Conservation (phyloP, 768 basidiomycete genomes). For the Candolleomyces aberdarensis region DNA sequence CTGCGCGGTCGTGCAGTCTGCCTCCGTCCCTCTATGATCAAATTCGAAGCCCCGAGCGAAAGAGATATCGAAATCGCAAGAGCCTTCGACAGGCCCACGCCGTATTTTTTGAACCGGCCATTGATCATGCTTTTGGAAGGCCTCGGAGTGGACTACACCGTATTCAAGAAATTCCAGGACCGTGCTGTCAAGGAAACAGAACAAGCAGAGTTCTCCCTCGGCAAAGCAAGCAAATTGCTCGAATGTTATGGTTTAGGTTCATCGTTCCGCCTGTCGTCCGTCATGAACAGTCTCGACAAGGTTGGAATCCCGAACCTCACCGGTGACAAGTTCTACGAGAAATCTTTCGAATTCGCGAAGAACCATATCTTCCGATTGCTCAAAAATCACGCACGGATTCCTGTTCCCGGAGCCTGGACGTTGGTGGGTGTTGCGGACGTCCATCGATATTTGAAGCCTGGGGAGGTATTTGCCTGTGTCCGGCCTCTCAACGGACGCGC, state of each 20-base stretch:
- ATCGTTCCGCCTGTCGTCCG: conserved; percentile 53
- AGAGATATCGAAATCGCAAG: conserved; percentile 59
- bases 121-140: conserved; percentile 65
- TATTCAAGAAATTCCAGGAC: conserved; percentile 54
- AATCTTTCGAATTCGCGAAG: conserved; percentile 50
- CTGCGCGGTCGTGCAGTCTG: conserved; percentile 48
- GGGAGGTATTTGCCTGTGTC: conserved; percentile 62
- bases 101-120: conserved; percentile 58
- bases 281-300: conserved; percentile 48
- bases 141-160: conserved; percentile 52
- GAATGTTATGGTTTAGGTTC: conserved; percentile 56
- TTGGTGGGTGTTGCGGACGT: conserved; percentile 73
- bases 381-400: conserved; percentile 66
- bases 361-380: conserved; percentile 65
- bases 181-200: conserved; percentile 47
- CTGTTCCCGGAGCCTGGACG: conserved; percentile 59
- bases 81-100: conserved; percentile 57
- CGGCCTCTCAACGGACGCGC: conserved; percentile 35
- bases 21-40: conserved; percentile 62
- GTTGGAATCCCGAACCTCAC: conserved; percentile 36
- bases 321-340: conserved; percentile 46
- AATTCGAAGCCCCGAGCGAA: conserved; percentile 52
- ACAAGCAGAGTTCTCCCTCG: conserved; percentile 38
- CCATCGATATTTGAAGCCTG: conserved; percentile 46
- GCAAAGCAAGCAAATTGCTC: conserved; percentile 45